Conservation (phyloP, 2,329 filamentous ascomycete genomes). For the Hypoxylon sp. region DNA sequence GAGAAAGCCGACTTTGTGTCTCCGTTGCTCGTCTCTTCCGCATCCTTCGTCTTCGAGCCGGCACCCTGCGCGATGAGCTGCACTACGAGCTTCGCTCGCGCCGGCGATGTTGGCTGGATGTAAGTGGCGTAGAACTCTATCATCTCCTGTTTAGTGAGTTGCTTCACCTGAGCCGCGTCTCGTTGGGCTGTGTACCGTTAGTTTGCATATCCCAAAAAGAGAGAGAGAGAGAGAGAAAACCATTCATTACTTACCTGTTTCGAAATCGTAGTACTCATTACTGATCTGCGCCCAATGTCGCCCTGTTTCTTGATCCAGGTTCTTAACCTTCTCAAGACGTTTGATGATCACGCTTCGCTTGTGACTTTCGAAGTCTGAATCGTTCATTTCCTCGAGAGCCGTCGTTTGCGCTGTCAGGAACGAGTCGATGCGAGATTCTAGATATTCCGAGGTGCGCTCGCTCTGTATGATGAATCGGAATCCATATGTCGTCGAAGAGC, state of each 20-base stretch:
- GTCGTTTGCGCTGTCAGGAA: constrained; percentile 77
- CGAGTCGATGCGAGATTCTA: constrained; percentile 86
- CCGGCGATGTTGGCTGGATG: constrained; percentile 76
- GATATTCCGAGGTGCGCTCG: constrained; percentile 82
- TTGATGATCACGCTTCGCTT: constrained; percentile 90
- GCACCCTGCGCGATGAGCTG: constrained; percentile 80
- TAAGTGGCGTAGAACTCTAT: constrained; percentile 78
- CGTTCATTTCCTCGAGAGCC: constrained; percentile 77
- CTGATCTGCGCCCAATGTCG: constrained; percentile 87
- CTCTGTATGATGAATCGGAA: constrained; percentile 94
- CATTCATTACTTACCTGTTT: constrained; percentile 70
- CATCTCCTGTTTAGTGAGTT: constrained; percentile 81
- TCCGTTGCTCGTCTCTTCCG: constrained; percentile 47
- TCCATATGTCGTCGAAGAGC: constrained; percentile 79
- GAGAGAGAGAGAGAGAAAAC: not conserved
- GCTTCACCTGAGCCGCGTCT: constrained; percentile 78
- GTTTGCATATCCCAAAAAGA: not conserved
- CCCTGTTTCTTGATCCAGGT: constrained; percentile 82
- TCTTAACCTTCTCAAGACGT: constrained; percentile 90
- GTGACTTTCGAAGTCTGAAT: constrained; percentile 87
- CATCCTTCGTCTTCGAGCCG: constrained; percentile 52
- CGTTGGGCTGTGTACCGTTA: constrained; percentile 65
- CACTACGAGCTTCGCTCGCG: constrained; percentile 83
- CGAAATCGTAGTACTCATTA: constrained; percentile 89
- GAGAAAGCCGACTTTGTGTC: constrained; percentile 48